These are phyloP conservation scores for Silene coronaria DNA, from an alignment of 179 eudicot species.

Conservation along the genomic window DNA sequence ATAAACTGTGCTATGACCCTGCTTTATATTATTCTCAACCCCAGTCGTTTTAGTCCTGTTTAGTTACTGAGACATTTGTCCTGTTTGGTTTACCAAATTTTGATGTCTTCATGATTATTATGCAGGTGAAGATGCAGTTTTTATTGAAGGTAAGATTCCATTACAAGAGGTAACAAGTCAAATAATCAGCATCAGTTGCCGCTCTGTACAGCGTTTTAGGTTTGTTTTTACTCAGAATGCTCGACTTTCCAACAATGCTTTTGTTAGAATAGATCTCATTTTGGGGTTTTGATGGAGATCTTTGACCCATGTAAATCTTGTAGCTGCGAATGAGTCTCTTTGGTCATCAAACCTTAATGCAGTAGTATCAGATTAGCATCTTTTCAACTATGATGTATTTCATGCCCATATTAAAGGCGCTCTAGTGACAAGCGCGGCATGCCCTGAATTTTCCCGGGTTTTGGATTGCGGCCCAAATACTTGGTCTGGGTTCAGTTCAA, in stretches of 20 bases:
- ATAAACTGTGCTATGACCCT: too few species aligned
- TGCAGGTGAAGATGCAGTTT: constrained; percentile 95
- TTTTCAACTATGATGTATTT: neutral
- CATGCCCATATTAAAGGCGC: neutral
- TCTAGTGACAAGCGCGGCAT: neutral
- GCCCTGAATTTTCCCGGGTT: neutral
- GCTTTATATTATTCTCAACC: neutral
- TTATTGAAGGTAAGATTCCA: constrained; percentile 85
- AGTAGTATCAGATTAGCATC: neutral
- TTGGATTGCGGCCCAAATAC: neutral
- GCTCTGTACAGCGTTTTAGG: constrained; percentile 20
- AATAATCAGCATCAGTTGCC: neutral
- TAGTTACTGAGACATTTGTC: neutral
- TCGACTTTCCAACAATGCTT: neutral
- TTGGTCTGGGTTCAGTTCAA: neutral
- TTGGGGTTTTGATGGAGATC: constrained; percentile 50
- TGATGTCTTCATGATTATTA: neutral
- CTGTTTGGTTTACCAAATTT: neutral
- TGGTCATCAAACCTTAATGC: neutral
- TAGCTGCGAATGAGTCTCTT: neutral
- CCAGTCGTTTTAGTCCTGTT: neutral
- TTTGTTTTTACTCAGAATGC: constrained; percentile 3
- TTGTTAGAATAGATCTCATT: constrained; percentile 45
- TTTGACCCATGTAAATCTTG: constrained; percentile 14
- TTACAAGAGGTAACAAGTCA: constrained; percentile 53